Base-by-base conservation (phyloP, 2,329 filamentous ascomycete species). In the Metarhizium album region DNA sequence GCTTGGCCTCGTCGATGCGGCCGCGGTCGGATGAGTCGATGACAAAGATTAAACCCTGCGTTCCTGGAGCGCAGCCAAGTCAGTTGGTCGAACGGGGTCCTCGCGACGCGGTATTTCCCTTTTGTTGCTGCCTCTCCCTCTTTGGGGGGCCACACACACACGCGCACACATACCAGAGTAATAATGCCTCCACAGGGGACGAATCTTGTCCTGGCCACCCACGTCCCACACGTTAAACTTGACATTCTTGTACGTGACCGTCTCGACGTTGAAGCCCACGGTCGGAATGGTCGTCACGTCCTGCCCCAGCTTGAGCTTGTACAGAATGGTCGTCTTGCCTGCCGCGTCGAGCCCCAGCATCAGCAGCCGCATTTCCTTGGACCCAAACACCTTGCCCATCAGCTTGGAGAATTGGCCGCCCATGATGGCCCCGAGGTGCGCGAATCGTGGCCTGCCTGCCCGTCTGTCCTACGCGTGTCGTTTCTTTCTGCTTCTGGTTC, bases 171-270 rank as follows among this genome's bases (percentile, higher is more conserved):
- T 69, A 83, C 84, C 86, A 60, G 83, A 86, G 67, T 95, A 97
- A 76, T 97, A 97, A 76, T 97, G 91, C 72, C 91, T 84, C 91
- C 91, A 97, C 54, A 97, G 76, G 56, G 91, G 91, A 59, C 91
- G 82, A 65, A 97, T 97, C 84, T 97, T 97, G 80, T 97, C 91
- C 78, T 97, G 91, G 58, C 91, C 91, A 71, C 91, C 91, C 54
- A 97, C 91, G 75, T 97, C 91, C 91, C 91, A 97, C 57, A 97
- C 91, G 64, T 94, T 97, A 78, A 97, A 97, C 73, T 96, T 94
- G 72, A 96, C 90, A 70, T 97, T 97, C 80, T 96, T 96, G 78
- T 95, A 96, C 60, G 90, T 94, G 63, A 97, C 90, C 4, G 90
- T 95, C 78, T 97, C 91, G 70, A 97, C 93, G 79, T 97, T 97